Evolutionary conservation across 2,329 filamentous ascomycete genomes (phyloP).

Genomic region (Dothistroma septosporum): DNA sequence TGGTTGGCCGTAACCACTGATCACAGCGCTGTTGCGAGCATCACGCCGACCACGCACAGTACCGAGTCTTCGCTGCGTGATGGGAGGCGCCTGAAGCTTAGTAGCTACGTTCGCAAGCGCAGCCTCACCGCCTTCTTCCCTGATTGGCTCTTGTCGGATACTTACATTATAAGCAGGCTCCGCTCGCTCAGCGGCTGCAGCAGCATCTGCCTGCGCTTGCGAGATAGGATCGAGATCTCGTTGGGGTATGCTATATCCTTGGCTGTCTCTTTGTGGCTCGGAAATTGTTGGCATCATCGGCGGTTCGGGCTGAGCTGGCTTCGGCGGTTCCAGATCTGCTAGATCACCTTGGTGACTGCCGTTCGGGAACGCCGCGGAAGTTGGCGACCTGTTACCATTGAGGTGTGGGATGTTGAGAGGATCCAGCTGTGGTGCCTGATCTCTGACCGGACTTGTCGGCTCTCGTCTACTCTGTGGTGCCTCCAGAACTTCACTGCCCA

Average conservation of each 20-base stretch:
- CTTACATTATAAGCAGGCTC: conserved; percentile 70
- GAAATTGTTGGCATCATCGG: conserved; percentile 18
- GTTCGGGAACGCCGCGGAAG: conserved; percentile 23
- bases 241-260: conserved; percentile 72
- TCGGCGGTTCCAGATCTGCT: conserved; percentile 34
- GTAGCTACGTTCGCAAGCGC: conserved; percentile 72
- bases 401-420: conserved; percentile 14
- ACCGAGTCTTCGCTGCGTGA: conserved; percentile 47
- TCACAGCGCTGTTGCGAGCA: conserved; percentile 82
- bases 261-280: conserved; percentile 58
- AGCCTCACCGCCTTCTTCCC: conserved; percentile 65
- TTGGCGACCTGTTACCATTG: conserved; percentile 23
- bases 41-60: conserved; percentile 86
- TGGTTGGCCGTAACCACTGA: conserved; percentile 18
- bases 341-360: conserved; percentile 34
- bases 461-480: conserved; percentile 13
- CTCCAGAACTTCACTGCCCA: conserved; percentile 32
- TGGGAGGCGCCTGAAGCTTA: conserved; percentile 61
- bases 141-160: conserved; percentile 73
- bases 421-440: conserved; percentile 14
- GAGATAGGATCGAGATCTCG: conserved; percentile 59
- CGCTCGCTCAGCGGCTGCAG: conserved; percentile 49
- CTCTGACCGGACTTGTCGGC: conserved; percentile 9
- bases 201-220: conserved; percentile 65
- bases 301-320: conserved; percentile 21